These are phyloP conservation scores for Coemansia sp. DNA, from an alignment of 192 early-diverging fungal species.

Conservation along the genomic window DNA sequence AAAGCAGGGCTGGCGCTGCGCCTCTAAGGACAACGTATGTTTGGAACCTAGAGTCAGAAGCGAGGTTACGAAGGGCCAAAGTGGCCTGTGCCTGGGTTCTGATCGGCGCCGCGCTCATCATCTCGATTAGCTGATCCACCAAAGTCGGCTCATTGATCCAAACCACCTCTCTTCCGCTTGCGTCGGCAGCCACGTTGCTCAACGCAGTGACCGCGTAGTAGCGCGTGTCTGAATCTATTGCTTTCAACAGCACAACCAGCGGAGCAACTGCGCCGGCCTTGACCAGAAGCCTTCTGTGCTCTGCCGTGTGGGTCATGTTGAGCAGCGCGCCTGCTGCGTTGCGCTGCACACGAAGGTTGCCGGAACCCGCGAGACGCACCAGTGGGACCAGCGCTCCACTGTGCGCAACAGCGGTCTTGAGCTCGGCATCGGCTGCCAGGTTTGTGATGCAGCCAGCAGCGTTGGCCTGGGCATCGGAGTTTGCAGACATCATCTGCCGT, in stretches of 20 bases:
- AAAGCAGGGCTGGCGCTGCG: constrained; percentile 68
- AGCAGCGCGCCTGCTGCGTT: constrained; percentile 89
- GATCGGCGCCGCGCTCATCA: constrained; percentile 66
- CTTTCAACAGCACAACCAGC: constrained; percentile 70
- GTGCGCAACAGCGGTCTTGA: constrained; percentile 79
- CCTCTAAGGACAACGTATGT: constrained; percentile 67
- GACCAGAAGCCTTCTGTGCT: constrained; percentile 72
- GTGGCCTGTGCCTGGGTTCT: constrained; percentile 83
- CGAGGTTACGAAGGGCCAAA: constrained; percentile 80
- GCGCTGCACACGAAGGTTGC: constrained; percentile 79
- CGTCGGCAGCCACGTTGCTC: constrained; percentile 82
- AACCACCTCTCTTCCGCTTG: constrained; percentile 60
- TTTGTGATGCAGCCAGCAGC: constrained; percentile 93
- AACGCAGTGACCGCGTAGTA: constrained; percentile 86
- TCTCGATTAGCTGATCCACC: constrained; percentile 63
- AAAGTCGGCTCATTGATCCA: constrained; percentile 64
- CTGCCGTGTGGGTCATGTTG: constrained; percentile 87
- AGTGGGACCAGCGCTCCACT: constrained; percentile 77
- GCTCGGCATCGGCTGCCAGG: constrained; percentile 77
- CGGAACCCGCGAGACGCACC: constrained; percentile 71
- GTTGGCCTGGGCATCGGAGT: constrained; percentile 84
- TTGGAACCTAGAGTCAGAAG: constrained; percentile 75
- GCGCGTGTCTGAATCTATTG: constrained; percentile 76
- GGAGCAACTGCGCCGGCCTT: constrained; percentile 77
- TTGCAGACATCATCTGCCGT: constrained; percentile 75